Percentiles rank a stretch among this genome's conserved stretches.
Evolutionary conservation across 2,329 filamentous ascomycete genomes (phyloP).

Genomic region (Colletotrichum neosansevieriae): DNA sequence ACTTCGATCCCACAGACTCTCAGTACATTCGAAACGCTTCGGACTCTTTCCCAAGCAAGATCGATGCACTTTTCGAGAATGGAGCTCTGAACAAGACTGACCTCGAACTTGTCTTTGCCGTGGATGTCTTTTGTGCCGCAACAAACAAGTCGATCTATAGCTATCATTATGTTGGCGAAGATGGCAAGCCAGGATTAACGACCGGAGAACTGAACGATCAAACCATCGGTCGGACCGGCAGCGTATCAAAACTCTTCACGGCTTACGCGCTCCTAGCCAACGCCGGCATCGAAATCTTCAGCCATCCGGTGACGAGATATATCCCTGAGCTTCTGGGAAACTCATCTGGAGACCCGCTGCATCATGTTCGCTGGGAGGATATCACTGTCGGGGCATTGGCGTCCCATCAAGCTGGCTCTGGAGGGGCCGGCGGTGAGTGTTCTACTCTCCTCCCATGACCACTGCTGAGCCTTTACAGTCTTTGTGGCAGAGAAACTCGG

Average conservation of each 20-base stretch:
- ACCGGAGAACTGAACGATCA: conserved; percentile 45
- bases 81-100: conserved; percentile 11
- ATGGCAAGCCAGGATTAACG: neutral
- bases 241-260: conserved; percentile 51
- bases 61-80: neutral
- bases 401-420: conserved; percentile 42
- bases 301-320: conserved; percentile 44
- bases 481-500: too few relatives aligned
- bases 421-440: conserved; percentile 7
- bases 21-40: neutral
- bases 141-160: conserved; percentile 45
- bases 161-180: conserved; percentile 36
- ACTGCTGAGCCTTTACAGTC: too few relatives aligned
- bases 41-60: neutral
- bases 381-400: conserved; percentile 44
- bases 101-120: conserved; percentile 15
- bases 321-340: conserved; percentile 44
- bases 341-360: conserved; percentile 16
- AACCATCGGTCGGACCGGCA: conserved; percentile 52
- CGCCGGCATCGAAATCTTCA: conserved; percentile 42
- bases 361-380: conserved; percentile 40
- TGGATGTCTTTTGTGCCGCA: conserved; percentile 45
- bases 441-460: neutral
- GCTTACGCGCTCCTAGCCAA: conserved; percentile 44
- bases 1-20: conserved; percentile 35